Base-by-base conservation (phyloP, 208 protist species). In the Acanthamoeba healyi region DNA sequence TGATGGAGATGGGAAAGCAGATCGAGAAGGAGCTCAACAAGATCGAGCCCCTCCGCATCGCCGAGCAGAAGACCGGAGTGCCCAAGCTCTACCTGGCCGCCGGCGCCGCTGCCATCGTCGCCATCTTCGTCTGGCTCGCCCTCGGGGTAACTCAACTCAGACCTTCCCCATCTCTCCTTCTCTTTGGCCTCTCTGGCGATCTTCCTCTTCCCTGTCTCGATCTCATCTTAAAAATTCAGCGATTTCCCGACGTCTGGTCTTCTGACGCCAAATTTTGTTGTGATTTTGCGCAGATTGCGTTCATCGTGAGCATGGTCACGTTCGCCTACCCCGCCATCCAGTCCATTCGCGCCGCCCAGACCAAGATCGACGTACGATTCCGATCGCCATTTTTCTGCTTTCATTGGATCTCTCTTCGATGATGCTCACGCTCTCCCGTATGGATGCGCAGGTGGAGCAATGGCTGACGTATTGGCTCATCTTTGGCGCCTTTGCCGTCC, bases 391-490 rank as follows among this genome's bases (percentile, higher is more conserved):
- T n/a, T n/a, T n/a, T n/a, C n/a, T n/a, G n/a, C n/a, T n/a, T n/a
- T n/a, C n/a, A n/a, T n/a, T n/a, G n/a, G n/a, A n/a, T n/a, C n/a
- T n/a, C n/a, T n/a, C n/a, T n/a, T n/a, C n/a, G n/a, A n/a, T n/a
- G n/a, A n/a, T n/a, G n/a, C n/a, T n/a, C n/a, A n/a, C n/a, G n/a
- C n/a, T n/a, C n/a, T n/a, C n/a, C n/a, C n/a, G n/a, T n/a, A n/a
- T n/a, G n/a, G n/a, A n/a, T n/a, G n/a, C 46, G 2, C 77, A 86
- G 77, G 42, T 86, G 38, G 77, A 86, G 77, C 77, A 86, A 22
- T 86, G 77, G 77, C 44, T 86, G 38, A 86, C 77, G 17, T 86
- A 86, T n/a, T 86, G 77, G 77, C 42, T 86, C 42, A 51, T 86
- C 77, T 86, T 86, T 42, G 77, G 77, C 19, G n/a, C 29, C 44